Evolutionary conservation across 306 rosid genomes (phyloP).

Genomic region (Trifolium repens): DNA sequence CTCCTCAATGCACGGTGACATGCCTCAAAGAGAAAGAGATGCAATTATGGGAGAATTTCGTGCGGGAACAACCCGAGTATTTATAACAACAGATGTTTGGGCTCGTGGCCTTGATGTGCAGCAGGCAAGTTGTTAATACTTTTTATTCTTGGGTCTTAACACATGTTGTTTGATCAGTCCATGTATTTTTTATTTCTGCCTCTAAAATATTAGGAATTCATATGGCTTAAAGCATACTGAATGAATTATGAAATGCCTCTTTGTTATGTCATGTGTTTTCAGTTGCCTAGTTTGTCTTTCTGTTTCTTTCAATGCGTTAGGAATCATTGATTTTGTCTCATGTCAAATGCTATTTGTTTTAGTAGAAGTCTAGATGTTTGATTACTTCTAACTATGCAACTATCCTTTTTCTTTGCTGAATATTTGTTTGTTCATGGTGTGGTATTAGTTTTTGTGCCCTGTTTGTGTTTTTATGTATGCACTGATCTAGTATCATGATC

Average conservation of each 20-base stretch:
- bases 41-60: constrained; percentile 96
- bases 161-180: too few relatives aligned
- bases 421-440: not conserved
- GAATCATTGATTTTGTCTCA: not conserved
- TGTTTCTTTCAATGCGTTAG: not conserved
- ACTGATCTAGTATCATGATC: not conserved
- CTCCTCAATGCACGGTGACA: constrained; percentile 98
- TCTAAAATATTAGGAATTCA: too few relatives aligned
- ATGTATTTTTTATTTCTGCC: too few relatives aligned
- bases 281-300: constrained; percentile 8
- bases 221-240: too few relatives aligned
- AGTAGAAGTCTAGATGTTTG: not conserved
- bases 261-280: not conserved
- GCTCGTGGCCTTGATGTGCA: constrained; percentile 98
- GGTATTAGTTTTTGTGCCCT: not conserved
- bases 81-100: constrained; percentile 98
- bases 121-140: constrained; percentile 64
- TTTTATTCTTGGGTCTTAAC: too few relatives aligned
- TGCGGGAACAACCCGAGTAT: constrained; percentile 86
- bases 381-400: not conserved
- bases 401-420: not conserved
- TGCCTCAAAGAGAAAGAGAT: constrained; percentile 97
- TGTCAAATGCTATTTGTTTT: not conserved
- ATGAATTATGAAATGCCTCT: not conserved
- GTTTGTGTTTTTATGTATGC: not conserved